A percentile compares a stretch with the other conserved stretches of the same genome.
phyloP scores from a whole-genome alignment of 768 basidiomycete genomes.

The Termitomyces eurrhizus region DNA sequence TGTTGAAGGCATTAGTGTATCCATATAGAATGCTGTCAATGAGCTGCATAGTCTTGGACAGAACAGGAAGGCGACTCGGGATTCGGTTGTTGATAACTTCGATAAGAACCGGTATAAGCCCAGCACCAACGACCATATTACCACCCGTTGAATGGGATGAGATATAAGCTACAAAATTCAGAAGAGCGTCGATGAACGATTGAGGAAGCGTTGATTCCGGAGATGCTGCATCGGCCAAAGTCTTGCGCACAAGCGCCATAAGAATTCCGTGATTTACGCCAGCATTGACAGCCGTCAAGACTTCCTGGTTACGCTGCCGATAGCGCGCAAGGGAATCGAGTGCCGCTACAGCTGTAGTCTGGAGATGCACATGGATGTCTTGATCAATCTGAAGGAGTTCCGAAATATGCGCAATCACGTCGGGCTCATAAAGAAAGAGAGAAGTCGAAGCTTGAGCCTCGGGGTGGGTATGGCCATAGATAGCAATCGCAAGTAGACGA shows the following conservation, averaged over 20 bases:
- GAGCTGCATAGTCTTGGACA: constrained; percentile 89
- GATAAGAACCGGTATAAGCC: constrained; percentile 83
- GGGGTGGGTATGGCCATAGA: constrained; percentile 83
- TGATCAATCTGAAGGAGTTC: constrained; percentile 83
- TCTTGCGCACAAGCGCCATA: constrained; percentile 84
- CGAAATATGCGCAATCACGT: constrained; percentile 83
- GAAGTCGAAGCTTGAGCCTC: constrained; percentile 77
- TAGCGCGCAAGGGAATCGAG: constrained; percentile 89
- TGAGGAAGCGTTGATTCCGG: constrained; percentile 65
- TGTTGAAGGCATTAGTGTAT: constrained; percentile 79
- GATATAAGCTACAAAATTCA: constrained; percentile 85
- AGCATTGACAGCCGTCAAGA: constrained; percentile 86
- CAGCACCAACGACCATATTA: constrained; percentile 93
- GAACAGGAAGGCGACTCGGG: constrained; percentile 63
- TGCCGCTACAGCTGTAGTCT: constrained; percentile 84
- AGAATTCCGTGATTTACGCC: constrained; percentile 95
- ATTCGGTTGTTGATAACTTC: constrained; percentile 82
- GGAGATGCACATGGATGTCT: constrained; percentile 64
- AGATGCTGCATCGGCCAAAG: constrained; percentile 67
- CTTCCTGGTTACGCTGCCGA: constrained; percentile 78
- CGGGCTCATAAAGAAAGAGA: constrained; percentile 93
- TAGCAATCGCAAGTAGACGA: constrained; percentile 83
- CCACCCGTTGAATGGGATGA: constrained; percentile 82
- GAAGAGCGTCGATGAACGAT: constrained; percentile 76
- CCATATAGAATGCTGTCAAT: constrained; percentile 92